These are phyloP conservation scores for Ascoidea asiatica DNA, from an alignment of 805 yeast species.

Conservation along the genomic window DNA sequence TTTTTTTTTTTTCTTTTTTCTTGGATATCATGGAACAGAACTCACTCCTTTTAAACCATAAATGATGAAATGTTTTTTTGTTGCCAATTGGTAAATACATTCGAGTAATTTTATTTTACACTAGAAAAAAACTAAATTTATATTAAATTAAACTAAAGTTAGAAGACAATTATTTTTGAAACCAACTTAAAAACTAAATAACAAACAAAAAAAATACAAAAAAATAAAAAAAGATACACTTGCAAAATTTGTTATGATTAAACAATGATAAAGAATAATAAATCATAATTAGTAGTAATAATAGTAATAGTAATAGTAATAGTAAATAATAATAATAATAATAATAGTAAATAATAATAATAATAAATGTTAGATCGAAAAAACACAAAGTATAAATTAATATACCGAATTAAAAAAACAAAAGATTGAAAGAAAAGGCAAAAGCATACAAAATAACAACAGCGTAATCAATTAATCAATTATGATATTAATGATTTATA, in stretches of 20 bases:
- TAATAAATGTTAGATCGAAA: not conserved
- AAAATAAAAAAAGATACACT: not conserved
- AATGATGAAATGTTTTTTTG: too few relatives aligned
- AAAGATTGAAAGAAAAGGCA: not conserved
- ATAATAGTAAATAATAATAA: not conserved
- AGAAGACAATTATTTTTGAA: not conserved
- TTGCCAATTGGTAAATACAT: too few relatives aligned
- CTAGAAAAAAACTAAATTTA: too few relatives aligned
- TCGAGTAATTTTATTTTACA: too few relatives aligned
- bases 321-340: not conserved
- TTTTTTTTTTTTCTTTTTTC: too few relatives aligned
- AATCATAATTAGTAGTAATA: not conserved
- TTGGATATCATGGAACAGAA: too few relatives aligned
- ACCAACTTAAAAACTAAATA: not conserved
- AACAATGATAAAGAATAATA: not conserved
- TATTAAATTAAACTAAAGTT: too few relatives aligned
- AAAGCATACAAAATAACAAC: not conserved
- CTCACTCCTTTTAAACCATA: too few relatives aligned
- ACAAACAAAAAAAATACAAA: not conserved
- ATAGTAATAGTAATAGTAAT: not conserved
- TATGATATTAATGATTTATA: not conserved
- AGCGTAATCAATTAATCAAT: not conserved
- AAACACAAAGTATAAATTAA: not conserved
- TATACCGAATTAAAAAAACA: not conserved
- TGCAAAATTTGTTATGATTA: not conserved